Base-by-base conservation (phyloP, 306 rosid genomes). In the Coriaria nepalensis region DNA sequence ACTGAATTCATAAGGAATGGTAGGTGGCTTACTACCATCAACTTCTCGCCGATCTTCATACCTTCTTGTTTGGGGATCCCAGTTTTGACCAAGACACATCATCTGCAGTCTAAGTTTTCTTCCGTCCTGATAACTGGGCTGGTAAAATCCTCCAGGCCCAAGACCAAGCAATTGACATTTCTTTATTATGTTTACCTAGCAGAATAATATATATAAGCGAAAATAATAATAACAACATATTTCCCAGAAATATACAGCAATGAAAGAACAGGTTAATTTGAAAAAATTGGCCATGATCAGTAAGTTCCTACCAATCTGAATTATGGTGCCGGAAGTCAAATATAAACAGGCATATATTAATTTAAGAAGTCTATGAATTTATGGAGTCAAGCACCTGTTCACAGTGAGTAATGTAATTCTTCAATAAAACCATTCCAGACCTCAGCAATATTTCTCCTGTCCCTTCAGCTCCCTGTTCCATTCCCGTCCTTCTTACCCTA, bases 21-120 rank as follows among this genome's bases (percentile, higher is more conserved):
- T 10, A 10, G 73, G 87, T 47, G 93, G 79, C 49, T 34, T 0
- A 34, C 40, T 46, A 8, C 68, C 72, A 36, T 80, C 84, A 33
- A 61, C 9, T 38, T 6, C 11, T 35, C 76, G 56, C 13, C 9
- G 40, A 6, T 39, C 32, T 40, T 57, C 69, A 62, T 81, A 85
- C 38, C 54, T 73, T 40, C 75, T 61, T 6, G 84, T 71, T 48
- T 73, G 66, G 49, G 87, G 76, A 75, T 85, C 78, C 93, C 93
- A 85, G 49, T 75, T 72, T 62, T 42, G 38, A 53, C 93, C 93
- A 60, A 84, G 81, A 53, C 93, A 80, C 87, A 78, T 80, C 82
- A 85, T 84, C 51, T 60, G 69, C 59, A 80, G 56, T 51, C 68
- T 56, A 41, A 80, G 81, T 75, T 77, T 77, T 4, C 71, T 74